These are phyloP conservation scores for Leucocoprinus leucothites DNA, from an alignment of 768 basidiomycete species.

Conservation along the genomic window DNA sequence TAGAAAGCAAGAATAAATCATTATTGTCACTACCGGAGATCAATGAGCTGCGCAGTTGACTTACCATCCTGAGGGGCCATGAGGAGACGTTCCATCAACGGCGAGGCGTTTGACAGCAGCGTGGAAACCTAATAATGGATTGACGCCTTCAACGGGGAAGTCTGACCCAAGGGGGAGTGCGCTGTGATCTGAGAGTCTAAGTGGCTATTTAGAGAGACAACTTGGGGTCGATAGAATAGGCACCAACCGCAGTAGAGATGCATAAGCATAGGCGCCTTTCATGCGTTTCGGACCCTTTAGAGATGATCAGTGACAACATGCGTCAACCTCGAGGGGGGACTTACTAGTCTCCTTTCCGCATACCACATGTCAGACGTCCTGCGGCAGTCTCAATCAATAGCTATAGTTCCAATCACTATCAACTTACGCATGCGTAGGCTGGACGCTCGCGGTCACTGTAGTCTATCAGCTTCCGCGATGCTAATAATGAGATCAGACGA, in stretches of 20 bases:
- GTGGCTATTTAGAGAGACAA: conserved; percentile 44
- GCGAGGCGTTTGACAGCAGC: conserved; percentile 79
- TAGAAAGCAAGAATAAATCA: neutral
- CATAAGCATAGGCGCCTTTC: conserved; percentile 88
- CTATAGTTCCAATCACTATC: neutral
- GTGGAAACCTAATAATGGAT: conserved; percentile 87
- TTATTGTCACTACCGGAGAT: neutral
- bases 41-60: conserved; percentile 16
- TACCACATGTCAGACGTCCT: conserved; percentile 93
- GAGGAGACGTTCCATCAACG: conserved; percentile 71
- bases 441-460: conserved; percentile 90
- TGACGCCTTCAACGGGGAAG: conserved; percentile 90
- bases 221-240: conserved; percentile 6
- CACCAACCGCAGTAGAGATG: conserved; percentile 62
- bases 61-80: conserved; percentile 82
- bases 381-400: neutral
- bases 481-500: no score
- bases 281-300: conserved; percentile 82
- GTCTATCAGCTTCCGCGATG: no score
- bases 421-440: conserved; percentile 86
- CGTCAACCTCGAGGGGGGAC: conserved; percentile 7
- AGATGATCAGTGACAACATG: neutral
- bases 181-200: conserved; percentile 1
- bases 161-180: conserved; percentile 81
- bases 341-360: conserved; percentile 76